Percentiles rank a stretch among this genome's conserved stretches.
Conservation (phyloP, 257 asterid genomes). For the Buddleja alternifolia region DNA sequence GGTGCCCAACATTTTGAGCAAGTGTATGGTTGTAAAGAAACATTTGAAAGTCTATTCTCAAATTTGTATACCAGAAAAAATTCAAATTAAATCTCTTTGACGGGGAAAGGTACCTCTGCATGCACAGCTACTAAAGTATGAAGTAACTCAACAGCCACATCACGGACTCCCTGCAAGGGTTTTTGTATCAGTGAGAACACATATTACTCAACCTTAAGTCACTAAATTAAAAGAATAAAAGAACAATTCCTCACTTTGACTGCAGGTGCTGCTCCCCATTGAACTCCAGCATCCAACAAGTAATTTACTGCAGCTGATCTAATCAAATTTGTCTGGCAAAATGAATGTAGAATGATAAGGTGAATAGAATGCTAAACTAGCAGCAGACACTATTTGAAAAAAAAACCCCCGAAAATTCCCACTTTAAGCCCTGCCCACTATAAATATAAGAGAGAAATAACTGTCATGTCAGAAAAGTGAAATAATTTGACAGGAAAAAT, state of each 20-base stretch:
- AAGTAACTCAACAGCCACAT: constrained; percentile 91
- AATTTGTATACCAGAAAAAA: constrained; percentile 14
- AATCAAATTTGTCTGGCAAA: constrained; percentile 72
- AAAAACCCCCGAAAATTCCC: neutral
- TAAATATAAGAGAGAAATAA: neutral
- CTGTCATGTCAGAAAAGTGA: neutral
- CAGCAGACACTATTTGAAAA: constrained; percentile 9
- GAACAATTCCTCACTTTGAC: constrained; percentile 64
- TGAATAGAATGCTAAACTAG: constrained; percentile 7
- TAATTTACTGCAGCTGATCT: constrained; percentile 88
- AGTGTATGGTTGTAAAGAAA: neutral
- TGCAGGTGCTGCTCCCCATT: constrained; percentile 94
- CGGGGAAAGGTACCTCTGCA: constrained; percentile 73
- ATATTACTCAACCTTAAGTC: constrained; percentile 25
- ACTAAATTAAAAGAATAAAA: constrained; percentile 2
- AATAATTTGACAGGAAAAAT: neutral
- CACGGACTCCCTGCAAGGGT: constrained; percentile 85
- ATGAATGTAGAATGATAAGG: constrained; percentile 26
- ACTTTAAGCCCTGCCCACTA: neutral
- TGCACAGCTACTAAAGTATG: constrained; percentile 94
- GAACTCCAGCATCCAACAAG: constrained; percentile 90
- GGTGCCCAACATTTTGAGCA: constrained; percentile 16
- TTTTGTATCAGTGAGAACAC: constrained; percentile 22
- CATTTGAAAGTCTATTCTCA: neutral
- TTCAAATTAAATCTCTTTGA: constrained; percentile 9